Evolutionary conservation across 331 rosid genomes (phyloP), one percentile per base, ranked within the genome.

Genomic region (Cydonia oblonga): DNA sequence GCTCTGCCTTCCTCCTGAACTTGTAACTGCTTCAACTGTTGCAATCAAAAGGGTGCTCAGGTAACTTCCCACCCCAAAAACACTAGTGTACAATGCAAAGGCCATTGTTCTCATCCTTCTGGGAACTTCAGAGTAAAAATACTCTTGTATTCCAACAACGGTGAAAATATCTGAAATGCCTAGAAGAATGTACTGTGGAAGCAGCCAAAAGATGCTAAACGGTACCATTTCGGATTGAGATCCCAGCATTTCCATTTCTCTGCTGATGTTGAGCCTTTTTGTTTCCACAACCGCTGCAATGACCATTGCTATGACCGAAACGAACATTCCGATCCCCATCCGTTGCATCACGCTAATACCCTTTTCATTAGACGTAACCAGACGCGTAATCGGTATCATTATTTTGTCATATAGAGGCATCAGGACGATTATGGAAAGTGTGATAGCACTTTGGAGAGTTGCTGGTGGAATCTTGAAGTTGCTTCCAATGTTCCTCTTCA

Each of bases 141-240:
- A 93, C 73, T 93, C 98, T n/a, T 93, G 97, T 97, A 93, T 93
- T 3, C 96, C 98, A 53, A 93, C 97, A 22, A 91, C 97, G 1
- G 97, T 93, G 81, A 93, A 93, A 70, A 91, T 91, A 74, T 91
- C 98, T 11, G 97, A 89, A 42, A 93, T 68, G 5, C 98, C 98
- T 6, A 93, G 74, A 7, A 93, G 84, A 54, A 93, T 83, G 70
- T 93, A 93, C 33, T 93, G 98, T 10, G 98, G 98, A 7, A 93
- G 66, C 74, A 93, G 26, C 97, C 97, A 93, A 67, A 93, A 89
- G 42, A 93, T 93, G 81, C 98, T 89, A 1, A 93, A 73, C 4
- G 88, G 84, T 13, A 82, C 93, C 0, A 75, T 84, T 30, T 75
- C 84, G 4, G 77, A 44, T 4, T 63, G 32, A 38, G 76, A 68